A percentile compares a stretch with the other conserved stretches of the same genome.
phyloP scores from a whole-genome alignment of 371 early-diverging fungal genomes.

The Mucor irregularis region DNA sequence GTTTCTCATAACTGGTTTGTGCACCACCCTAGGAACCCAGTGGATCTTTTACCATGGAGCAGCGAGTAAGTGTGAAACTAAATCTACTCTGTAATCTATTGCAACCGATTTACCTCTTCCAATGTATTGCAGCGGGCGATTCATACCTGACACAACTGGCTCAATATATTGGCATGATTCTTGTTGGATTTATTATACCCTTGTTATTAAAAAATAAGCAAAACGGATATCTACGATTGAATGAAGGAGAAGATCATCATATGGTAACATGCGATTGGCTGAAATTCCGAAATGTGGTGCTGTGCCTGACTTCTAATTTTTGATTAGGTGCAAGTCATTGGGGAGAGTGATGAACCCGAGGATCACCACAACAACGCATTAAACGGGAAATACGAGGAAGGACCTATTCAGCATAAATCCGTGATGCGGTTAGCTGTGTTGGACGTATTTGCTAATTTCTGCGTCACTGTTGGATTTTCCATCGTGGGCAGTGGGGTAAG shows the following conservation, averaged over 20 bases:
- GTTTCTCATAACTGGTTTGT: constrained; percentile 60
- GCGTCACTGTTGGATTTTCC: constrained; percentile 73
- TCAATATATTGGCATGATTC: constrained; percentile 60
- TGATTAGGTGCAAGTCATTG: not conserved
- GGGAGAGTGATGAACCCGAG: not conserved
- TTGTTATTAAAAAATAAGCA: constrained; percentile 26
- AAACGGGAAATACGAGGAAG: too few species aligned
- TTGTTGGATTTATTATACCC: constrained; percentile 59
- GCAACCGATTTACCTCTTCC: not conserved
- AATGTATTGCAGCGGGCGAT: constrained; percentile 40
- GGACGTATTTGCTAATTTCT: constrained; percentile 70
- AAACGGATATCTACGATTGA: constrained; percentile 7
- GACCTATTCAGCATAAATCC: constrained; percentile 47
- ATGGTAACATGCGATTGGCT: too few species aligned
- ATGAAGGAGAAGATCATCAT: not conserved
- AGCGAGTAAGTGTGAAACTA: constrained; percentile 50
- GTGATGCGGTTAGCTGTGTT: constrained; percentile 56
- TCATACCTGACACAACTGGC: constrained; percentile 57
- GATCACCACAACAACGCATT: too few species aligned
- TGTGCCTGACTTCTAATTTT: too few species aligned
- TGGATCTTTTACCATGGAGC: constrained; percentile 71
- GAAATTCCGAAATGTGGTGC: too few species aligned
- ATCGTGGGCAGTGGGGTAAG: constrained; percentile 75
- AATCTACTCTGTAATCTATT: not conserved
- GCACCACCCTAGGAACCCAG: constrained; percentile 59